Base-by-base conservation (phyloP, 176 grass and related monocot species). In the Themeda triandra region DNA sequence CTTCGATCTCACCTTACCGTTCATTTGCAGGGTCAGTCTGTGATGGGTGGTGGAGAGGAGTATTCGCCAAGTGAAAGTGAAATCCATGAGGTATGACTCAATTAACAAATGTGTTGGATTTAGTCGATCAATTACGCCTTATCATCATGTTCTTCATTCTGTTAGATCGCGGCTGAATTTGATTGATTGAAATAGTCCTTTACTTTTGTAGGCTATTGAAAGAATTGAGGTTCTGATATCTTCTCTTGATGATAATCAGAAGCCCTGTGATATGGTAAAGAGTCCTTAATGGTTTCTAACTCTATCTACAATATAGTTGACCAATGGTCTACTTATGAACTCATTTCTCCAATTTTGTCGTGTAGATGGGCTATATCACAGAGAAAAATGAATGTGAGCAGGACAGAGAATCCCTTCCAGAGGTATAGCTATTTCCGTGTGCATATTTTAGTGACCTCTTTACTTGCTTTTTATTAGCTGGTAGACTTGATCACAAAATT, bases 251-350 rank as follows among this genome's bases (percentile, higher is more conserved):
- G 11, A 17, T 78, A 36, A 78, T 41, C 23, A 41, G 51, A 35
- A 77, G 13, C 75, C 54, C 13, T 63, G n/a, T 24, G 51, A 23
- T 31, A 78, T 63, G 75, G 75, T 78, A 56, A 76, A 60, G 23
- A 27, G 12, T 63, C 32, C 53, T 40, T 36, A 18, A 9, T 0
- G 10, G 10, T 32, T 49, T 74, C 71, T 74, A 31, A 51, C 27
- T 30, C 71, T 51, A 73, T 30, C 71, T 51, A 73, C 29, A 27
- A 10, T 49, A 51, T 31, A 29, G 8, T 44, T 51, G 15, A 14
- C 13, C n/a, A 13, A 27, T 71, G 69, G 37, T 71, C 39, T 30
- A 31, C 3, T 21, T 74, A 27, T 74, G 27, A 29, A 74, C 27
- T 49, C 31, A 51, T 74, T 51, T 74, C 24, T 31, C 44, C 28